A percentile compares a stretch with the other conserved stretches of the same genome.
Conservation (phyloP, 108 stramenopile genomes). For the Discostella pseudostelligera region DNA sequence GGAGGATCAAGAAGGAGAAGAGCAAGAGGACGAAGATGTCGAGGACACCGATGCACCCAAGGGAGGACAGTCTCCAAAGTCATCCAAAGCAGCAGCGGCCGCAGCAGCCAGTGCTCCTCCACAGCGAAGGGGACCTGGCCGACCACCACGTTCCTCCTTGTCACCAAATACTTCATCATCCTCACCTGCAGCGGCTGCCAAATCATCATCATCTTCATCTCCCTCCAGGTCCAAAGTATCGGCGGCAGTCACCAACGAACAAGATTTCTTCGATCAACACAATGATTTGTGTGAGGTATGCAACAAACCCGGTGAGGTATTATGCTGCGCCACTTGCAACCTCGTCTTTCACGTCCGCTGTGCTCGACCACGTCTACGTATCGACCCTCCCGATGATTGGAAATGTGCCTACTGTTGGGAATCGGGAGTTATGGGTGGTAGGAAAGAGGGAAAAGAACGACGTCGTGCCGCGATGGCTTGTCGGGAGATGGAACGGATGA, state of each 20-base stretch:
- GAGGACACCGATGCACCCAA: conserved; percentile 25
- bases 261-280: conserved; percentile 82
- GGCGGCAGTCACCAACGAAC: conserved; percentile 45
- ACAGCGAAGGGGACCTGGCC: conserved; percentile 21
- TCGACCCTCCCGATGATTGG: conserved; percentile 68
- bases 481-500: conserved; percentile 70
- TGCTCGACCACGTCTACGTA: conserved; percentile 68
- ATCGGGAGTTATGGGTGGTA: conserved; percentile 52
- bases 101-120: conserved; percentile 14
- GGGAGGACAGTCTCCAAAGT: conserved; percentile 10
- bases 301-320: conserved; percentile 69
- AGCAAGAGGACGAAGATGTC: conserved; percentile 22
- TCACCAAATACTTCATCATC: not conserved
- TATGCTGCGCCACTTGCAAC: conserved; percentile 91
- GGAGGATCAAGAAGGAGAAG: conserved; percentile 9
- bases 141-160: conserved; percentile 8
- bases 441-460: conserved; percentile 61
- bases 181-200: conserved; percentile 13
- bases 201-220: not conserved
- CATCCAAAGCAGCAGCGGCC: conserved; percentile 6
- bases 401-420: conserved; percentile 75
- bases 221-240: conserved; percentile 1
- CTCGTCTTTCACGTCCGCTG: conserved; percentile 90
- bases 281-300: conserved; percentile 92
- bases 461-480: conserved; percentile 60